phyloP scores from a whole-genome alignment of 768 basidiomycete genomes.

The Leccinum variicolor region DNA sequence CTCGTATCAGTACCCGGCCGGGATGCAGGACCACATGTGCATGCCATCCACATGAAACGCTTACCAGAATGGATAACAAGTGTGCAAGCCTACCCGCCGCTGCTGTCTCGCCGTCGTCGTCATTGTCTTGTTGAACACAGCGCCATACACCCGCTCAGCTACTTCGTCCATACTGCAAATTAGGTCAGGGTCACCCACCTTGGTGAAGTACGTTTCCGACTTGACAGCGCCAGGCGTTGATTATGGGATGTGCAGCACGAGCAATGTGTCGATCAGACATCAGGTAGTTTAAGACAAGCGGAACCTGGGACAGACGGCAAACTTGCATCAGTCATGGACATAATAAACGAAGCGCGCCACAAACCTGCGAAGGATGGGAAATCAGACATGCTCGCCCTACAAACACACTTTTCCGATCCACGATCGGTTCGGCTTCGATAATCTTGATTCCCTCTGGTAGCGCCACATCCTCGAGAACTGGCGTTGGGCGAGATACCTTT shows the following conservation, averaged over 20 bases:
- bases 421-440: constrained; percentile 71
- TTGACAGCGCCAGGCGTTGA: constrained; percentile 81
- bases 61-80: constrained; percentile 81
- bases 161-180: neutral
- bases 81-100: constrained; percentile 91
- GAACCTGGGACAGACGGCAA: constrained; percentile 46
- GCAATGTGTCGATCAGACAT: constrained; percentile 71
- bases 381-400: constrained; percentile 83
- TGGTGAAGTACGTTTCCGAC: constrained; percentile 67
- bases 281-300: constrained; percentile 60
- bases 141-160: neutral
- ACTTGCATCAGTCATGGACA: neutral
- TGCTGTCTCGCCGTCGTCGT: constrained; percentile 92
- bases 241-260: constrained; percentile 73
- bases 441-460: constrained; percentile 67
- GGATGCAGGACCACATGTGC: neutral
- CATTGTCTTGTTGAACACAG: constrained; percentile 61
- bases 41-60: constrained; percentile 15
- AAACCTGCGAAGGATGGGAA: constrained; percentile 71
- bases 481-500: neutral
- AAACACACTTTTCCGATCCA: constrained; percentile 83
- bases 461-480: constrained; percentile 12
- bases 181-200: constrained; percentile 41
- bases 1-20: neutral
- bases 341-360: neutral